These are phyloP conservation scores for Gomphus bonarii DNA, from an alignment of 1,284 basidiomycete genomes.

Conservation along the genomic window DNA sequence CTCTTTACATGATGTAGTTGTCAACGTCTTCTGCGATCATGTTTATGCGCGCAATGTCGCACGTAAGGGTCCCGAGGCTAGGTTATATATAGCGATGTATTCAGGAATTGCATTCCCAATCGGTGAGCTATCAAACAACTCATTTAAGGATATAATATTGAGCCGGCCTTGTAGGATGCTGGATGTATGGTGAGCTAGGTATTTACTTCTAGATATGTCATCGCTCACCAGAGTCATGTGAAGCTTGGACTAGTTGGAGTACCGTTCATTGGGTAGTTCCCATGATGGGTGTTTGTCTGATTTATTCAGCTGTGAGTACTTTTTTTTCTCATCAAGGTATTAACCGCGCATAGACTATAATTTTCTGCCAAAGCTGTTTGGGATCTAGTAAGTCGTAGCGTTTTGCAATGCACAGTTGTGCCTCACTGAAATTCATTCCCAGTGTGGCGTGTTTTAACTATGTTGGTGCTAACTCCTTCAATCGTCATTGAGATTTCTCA, in stretches of 20 bases:
- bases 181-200: constrained; percentile 21
- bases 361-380: constrained; percentile 1
- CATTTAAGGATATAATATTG: neutral
- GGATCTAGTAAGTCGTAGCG: constrained; percentile 4
- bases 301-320: constrained; percentile 6
- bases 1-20: neutral
- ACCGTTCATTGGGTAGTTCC: constrained; percentile 46
- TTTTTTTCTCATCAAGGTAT: neutral
- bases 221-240: constrained; percentile 16
- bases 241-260: constrained; percentile 48
- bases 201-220: neutral
- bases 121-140: constrained; percentile 31
- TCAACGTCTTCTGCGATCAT: constrained; percentile 5
- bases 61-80: constrained; percentile 58
- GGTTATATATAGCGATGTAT: constrained; percentile 56
- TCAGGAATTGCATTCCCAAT: constrained; percentile 53
- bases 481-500: neutral
- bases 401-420: neutral
- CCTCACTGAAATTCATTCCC: neutral
- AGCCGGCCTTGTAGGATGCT: constrained; percentile 13
- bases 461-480: neutral
- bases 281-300: constrained; percentile 34
- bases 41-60: constrained; percentile 29
- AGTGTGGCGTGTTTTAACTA: constrained; percentile 9
- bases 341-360: neutral